These are phyloP conservation scores for Raffaelea ambrosiae DNA, from an alignment of 2,329 filamentous ascomycete genomes.

Conservation along the genomic window DNA sequence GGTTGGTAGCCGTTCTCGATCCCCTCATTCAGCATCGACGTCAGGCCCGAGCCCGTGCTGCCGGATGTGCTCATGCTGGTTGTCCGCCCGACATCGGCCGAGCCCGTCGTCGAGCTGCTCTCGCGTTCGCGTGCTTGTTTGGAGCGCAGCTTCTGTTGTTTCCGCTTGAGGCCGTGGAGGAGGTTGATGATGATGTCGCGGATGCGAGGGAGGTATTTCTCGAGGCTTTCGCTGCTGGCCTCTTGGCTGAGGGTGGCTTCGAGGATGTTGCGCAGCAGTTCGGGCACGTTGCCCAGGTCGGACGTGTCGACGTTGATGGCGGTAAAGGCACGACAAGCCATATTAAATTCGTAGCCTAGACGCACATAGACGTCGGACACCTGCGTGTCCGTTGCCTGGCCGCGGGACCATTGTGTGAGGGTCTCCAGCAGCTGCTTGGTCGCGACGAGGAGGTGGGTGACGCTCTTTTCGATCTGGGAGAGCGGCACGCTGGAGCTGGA, in stretches of 20 bases:
- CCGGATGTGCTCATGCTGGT: slow-evolving; percentile 52
- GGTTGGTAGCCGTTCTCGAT: slow-evolving; percentile 43
- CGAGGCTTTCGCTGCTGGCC: slow-evolving; percentile 85
- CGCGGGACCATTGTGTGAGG: slow-evolving; percentile 93
- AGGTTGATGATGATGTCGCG: slow-evolving; percentile 98
- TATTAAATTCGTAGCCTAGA: slow-evolving; percentile 97
- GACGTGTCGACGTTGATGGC: slow-evolving; percentile 93
- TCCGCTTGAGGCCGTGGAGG: slow-evolving; percentile 90
- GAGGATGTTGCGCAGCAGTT: slow-evolving; percentile 79
- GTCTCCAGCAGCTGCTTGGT: slow-evolving; percentile 98
- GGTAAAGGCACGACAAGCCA: slow-evolving; percentile 92
- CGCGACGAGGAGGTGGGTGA: slow-evolving; percentile 92
- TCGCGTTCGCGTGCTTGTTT: slow-evolving; percentile 51
- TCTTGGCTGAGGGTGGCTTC: slow-evolving; percentile 96
- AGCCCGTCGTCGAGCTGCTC: slow-evolving; percentile 41
- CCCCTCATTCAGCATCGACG: slow-evolving; percentile 51
- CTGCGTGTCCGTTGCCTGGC: slow-evolving; percentile 82
- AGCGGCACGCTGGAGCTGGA: slow-evolving; percentile 47
- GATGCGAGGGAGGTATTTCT: slow-evolving; percentile 88
- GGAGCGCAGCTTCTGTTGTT: slow-evolving; percentile 78
- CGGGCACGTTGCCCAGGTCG: slow-evolving; percentile 91
- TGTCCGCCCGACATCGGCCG: slow-evolving; percentile 28
- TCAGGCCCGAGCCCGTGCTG: slow-evolving; percentile 49
- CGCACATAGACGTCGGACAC: slow-evolving; percentile 98
- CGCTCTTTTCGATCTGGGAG: slow-evolving; percentile 97